phyloP scores from a whole-genome alignment of 805 yeast species.

The Hanseniaspora thailandica region DNA sequence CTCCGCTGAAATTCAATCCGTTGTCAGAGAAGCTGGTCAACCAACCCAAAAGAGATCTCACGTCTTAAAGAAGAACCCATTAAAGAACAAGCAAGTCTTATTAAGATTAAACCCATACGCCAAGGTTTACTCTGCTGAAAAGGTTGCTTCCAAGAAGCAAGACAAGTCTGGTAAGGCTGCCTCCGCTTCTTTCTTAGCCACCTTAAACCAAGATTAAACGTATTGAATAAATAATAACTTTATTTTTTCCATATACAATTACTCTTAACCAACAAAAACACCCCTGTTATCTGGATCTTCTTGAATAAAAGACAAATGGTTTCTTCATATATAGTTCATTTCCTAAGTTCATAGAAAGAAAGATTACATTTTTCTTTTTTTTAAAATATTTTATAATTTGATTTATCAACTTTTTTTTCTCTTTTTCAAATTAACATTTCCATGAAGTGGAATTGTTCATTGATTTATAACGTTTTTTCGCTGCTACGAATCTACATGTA shows the following conservation, averaged over 20 bases:
- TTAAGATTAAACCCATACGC: constrained; percentile 99
- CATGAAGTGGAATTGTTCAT: too few relatives aligned
- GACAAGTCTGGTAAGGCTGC: constrained; percentile 54
- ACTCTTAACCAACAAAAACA: background rate
- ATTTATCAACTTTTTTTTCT: too few relatives aligned
- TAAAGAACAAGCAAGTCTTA: constrained; percentile 97
- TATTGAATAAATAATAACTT: background rate
- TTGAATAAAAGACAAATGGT: background rate
- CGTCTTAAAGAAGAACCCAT: constrained; percentile 98
- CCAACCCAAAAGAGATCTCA: constrained; percentile 84
- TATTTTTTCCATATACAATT: background rate
- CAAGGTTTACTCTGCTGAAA: constrained; percentile 86
- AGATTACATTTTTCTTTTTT: background rate
- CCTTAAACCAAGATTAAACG: constrained; percentile 48
- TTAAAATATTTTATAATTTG: too few relatives aligned
- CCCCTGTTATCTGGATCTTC: background rate
- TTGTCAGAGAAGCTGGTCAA: constrained; percentile 92
- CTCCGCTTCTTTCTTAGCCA: constrained; percentile 56
- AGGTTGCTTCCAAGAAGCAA: constrained; percentile 74
- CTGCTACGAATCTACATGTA: too few relatives aligned
- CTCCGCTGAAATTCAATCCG: constrained; percentile 98
- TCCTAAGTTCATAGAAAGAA: background rate
- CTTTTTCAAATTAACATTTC: too few relatives aligned
- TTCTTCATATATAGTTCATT: background rate
- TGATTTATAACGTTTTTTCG: too few relatives aligned